phyloP scores from a whole-genome alignment of 257 asterid genomes.

The Anisodus tanguticus region DNA sequence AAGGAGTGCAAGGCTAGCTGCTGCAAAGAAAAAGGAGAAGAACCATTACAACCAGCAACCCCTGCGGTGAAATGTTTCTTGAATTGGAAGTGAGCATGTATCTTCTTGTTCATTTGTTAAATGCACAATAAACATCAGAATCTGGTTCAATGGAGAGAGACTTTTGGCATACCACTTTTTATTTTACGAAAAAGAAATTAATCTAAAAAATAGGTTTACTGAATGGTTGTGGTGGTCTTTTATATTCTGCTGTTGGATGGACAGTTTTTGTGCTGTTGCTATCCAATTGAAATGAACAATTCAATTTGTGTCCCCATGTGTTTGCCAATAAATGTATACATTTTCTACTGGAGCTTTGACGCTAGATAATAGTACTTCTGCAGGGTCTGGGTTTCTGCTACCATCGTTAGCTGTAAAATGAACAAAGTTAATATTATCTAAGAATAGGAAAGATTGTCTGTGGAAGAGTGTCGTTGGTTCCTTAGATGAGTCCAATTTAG shows the following conservation, averaged over 20 bases:
- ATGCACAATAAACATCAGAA: constrained; percentile 31
- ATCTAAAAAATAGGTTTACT: not conserved
- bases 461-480: not conserved
- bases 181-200: not conserved
- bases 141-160: constrained; percentile 26
- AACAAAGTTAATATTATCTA: not conserved
- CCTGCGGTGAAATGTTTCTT: constrained; percentile 51
- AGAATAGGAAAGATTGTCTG: not conserved
- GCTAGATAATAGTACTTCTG: not conserved
- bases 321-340: constrained; percentile 15
- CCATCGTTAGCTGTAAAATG: not conserved
- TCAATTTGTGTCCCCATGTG: not conserved
- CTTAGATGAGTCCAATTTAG: not conserved
- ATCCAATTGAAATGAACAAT: not conserved
- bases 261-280: not conserved
- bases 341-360: not conserved
- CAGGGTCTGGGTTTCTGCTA: not conserved
- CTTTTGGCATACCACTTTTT: not conserved
- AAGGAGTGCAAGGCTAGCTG: constrained; percentile 81
- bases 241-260: constrained; percentile 15
- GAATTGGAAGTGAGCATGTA: constrained; percentile 29
- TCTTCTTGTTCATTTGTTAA: constrained; percentile 25
- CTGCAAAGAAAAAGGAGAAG: constrained; percentile 97
- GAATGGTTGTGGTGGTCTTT: constrained; percentile 19
- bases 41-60: constrained; percentile 96